Evolutionary conservation across 495 filamentous ascomycete species (phyloP).

Genomic region (Podospora pseudoanserina): DNA sequence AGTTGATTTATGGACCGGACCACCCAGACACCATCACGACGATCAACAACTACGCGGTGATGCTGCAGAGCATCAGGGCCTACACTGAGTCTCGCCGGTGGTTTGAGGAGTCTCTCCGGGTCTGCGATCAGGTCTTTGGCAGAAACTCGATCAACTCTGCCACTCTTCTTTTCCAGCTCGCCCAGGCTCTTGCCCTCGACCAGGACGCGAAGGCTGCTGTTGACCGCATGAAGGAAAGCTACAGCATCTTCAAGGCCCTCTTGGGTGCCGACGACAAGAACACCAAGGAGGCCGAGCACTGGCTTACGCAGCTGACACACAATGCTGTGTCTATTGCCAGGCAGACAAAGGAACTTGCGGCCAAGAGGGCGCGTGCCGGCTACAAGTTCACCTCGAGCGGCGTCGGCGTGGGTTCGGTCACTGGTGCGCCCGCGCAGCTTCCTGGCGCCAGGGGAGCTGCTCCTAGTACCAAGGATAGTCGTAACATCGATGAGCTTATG

Average conservation of each 20-base stretch:
- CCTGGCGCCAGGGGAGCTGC: conserved; percentile 16
- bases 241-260: conserved; percentile 84
- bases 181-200: conserved; percentile 89
- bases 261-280: conserved; percentile 87
- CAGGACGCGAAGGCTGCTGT: conserved; percentile 88
- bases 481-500: conserved; percentile 27
- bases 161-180: conserved; percentile 95
- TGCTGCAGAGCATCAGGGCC: conserved; percentile 90
- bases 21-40: conserved; percentile 98
- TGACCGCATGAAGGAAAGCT: conserved; percentile 87
- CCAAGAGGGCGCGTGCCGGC: conserved; percentile 58
- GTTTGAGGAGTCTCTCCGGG: conserved; percentile 87
- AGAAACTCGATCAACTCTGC: conserved; percentile 85
- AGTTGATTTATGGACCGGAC: conserved; percentile 87
- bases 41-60: conserved; percentile 97
- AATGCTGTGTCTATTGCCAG: conserved; percentile 92
- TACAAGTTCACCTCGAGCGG: conserved; percentile 49
- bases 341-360: conserved; percentile 81
- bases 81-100: conserved; percentile 90
- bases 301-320: conserved; percentile 93
- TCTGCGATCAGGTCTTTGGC: conserved; percentile 85
- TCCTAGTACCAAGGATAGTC: conserved; percentile 34
- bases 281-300: conserved; percentile 89
- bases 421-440: conserved; percentile 28
- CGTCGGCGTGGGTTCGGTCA: conserved; percentile 40